A percentile compares a stretch with the other conserved stretches of the same genome.
Evolutionary conservation across 1,139 yeast species (phyloP).

Genomic region (Magnusiomyces sp.): DNA sequence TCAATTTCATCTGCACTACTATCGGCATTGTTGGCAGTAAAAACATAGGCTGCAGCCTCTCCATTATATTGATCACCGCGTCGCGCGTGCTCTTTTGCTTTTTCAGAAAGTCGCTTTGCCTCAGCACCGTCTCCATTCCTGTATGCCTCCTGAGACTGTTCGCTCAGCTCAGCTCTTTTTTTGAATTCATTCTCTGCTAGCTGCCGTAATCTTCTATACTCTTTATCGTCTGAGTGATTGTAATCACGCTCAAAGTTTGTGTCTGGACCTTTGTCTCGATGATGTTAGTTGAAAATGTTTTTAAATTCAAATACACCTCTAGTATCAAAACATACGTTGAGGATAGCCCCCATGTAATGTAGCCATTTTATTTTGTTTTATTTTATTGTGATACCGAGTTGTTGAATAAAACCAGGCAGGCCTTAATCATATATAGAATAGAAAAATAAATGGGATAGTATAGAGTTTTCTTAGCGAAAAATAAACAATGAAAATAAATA

Average conservation of each 20-base stretch:
- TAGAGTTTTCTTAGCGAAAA: too few species aligned
- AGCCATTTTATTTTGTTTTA: too few species aligned
- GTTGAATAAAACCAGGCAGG: too few species aligned
- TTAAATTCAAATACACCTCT: too few species aligned
- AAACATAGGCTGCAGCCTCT: constrained; percentile 86
- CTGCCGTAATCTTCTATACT: constrained; percentile 54
- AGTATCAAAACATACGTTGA: too few species aligned
- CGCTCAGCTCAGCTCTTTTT: constrained; percentile 47
- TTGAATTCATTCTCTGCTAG: constrained; percentile 62
- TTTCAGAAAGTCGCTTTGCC: constrained; percentile 66
- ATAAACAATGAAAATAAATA: too few species aligned
- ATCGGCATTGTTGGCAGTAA: constrained; percentile 79
- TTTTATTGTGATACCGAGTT: too few species aligned
- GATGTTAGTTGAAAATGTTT: too few species aligned
- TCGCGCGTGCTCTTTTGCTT: constrained; percentile 50
- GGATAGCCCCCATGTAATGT: too few species aligned
- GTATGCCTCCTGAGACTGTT: constrained; percentile 70
- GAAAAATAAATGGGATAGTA: too few species aligned
- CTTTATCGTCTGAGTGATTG: constrained; percentile 34
- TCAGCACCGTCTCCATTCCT: constrained; percentile 59
- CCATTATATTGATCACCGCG: constrained; percentile 64
- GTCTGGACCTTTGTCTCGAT: too few species aligned
- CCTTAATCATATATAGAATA: too few species aligned
- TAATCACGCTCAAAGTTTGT: constrained; percentile 29
- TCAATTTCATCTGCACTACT: constrained; percentile 81